phyloP scores from a whole-genome alignment of 768 basidiomycete genomes.

The Tricholoma sp. region DNA sequence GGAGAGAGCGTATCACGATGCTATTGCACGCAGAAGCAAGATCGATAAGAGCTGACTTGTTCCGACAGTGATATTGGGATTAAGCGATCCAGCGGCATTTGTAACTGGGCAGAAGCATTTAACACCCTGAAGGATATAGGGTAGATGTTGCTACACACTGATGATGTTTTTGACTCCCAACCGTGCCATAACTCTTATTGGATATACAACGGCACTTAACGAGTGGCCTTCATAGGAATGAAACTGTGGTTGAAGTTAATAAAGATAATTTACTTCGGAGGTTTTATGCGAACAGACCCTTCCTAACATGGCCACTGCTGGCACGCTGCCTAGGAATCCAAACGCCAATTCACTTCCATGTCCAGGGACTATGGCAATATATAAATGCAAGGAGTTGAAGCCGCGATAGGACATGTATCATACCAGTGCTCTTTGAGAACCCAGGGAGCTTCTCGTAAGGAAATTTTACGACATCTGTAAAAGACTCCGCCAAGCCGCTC shows the following conservation, averaged over 20 bases:
- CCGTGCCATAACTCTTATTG: slow-evolving; percentile 72
- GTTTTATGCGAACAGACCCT: slow-evolving; percentile 42
- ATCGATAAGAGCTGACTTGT: slow-evolving; percentile 50
- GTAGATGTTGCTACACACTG: slow-evolving; percentile 40
- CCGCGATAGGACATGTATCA: neutral
- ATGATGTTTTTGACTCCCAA: slow-evolving; percentile 74
- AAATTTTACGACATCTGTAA: slow-evolving; percentile 54
- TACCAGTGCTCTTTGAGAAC: slow-evolving; percentile 77
- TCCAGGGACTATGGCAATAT: slow-evolving; percentile 54
- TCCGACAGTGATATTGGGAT: slow-evolving; percentile 67
- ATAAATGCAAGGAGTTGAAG: neutral
- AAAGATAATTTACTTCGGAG: neutral
- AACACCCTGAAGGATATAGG: neutral
- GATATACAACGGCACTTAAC: slow-evolving; percentile 66
- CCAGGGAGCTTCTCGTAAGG: slow-evolving; percentile 68
- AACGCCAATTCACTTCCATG: slow-evolving; percentile 81
- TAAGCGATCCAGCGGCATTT: slow-evolving; percentile 83
- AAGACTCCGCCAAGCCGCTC: slow-evolving; percentile 60
- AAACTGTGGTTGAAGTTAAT: slow-evolving; percentile 41
- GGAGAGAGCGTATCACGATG: slow-evolving; percentile 9
- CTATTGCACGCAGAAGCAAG: neutral
- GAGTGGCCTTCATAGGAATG: slow-evolving; percentile 84
- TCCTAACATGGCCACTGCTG: slow-evolving; percentile 88
- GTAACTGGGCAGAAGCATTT: slow-evolving; percentile 49
- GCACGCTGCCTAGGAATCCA: slow-evolving; percentile 72